Conservation (phyloP, 257 asterid species). For the Fraxinus anomala region DNA sequence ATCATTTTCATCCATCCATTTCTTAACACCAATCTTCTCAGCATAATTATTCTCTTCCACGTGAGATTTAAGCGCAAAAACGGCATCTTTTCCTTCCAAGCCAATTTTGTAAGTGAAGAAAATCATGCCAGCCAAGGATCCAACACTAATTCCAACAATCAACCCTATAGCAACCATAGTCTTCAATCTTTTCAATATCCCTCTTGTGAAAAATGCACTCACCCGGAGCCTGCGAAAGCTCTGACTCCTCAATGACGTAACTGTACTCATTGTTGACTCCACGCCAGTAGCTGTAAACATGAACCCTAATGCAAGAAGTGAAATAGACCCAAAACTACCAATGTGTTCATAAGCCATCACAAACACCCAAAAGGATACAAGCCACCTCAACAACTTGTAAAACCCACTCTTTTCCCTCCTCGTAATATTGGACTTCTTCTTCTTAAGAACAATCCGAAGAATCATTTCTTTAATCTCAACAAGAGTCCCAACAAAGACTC, state of each 20-base stretch:
- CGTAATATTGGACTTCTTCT: conserved; percentile 32
- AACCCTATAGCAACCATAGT: conserved; percentile 83
- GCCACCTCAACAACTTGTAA: conserved; percentile 66
- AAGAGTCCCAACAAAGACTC: conserved; percentile 70
- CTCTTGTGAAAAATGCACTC: conserved; percentile 71
- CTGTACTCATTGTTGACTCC: conserved; percentile 72
- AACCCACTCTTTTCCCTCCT: conserved; percentile 69
- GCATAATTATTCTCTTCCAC: conserved; percentile 87
- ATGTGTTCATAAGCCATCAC: conserved; percentile 75
- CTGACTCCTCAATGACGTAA: conserved; percentile 63
- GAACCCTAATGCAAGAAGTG: conserved; percentile 65
- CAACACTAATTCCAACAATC: conserved; percentile 75
- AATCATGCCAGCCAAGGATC: conserved; percentile 65
- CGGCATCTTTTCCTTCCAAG: conserved; percentile 87
- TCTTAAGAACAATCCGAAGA: conserved; percentile 47
- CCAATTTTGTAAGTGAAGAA: conserved; percentile 90
- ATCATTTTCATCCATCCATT: conserved; percentile 97
- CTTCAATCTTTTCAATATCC: conserved; percentile 63
- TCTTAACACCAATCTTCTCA: conserved; percentile 81
- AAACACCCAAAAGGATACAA: conserved; percentile 85
- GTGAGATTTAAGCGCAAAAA: conserved; percentile 71
- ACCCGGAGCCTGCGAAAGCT: conserved; percentile 69
- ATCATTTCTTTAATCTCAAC: conserved; percentile 62
- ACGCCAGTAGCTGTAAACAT: conserved; percentile 58
- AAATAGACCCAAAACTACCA: conserved; percentile 66